Evolutionary conservation across 78 protist species (phyloP).

Genomic region (Diacronema lutheri): DNA sequence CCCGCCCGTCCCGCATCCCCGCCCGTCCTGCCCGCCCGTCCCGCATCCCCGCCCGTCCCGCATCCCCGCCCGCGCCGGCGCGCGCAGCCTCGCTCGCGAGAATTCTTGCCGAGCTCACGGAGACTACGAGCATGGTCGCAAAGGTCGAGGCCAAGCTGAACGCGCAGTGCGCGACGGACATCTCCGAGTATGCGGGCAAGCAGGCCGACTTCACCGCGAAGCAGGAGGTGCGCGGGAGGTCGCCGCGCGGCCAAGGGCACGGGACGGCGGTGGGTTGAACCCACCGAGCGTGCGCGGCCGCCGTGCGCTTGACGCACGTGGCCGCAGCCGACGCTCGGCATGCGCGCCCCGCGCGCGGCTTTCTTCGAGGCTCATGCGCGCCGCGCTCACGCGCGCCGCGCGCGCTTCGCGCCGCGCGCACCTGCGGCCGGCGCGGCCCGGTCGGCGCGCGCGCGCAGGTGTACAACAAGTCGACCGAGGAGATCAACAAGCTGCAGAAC

Average conservation of each 20-base stretch:
- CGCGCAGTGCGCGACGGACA: neutral
- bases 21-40: neutral
- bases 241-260: neutral
- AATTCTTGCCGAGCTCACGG: neutral
- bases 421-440: no score
- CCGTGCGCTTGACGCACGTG: no score
- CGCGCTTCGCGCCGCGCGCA: no score
- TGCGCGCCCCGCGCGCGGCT: no score
- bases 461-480: neutral
- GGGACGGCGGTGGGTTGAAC: neutral
- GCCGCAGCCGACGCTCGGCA: no score
- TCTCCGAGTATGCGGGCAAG: neutral
- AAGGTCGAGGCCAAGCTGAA: constrained; percentile 4
- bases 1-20: no score
- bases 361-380: no score
- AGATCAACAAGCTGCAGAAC: neutral
- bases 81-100: neutral
- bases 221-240: no score
- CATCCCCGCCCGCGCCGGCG: neutral
- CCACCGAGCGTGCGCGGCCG: no score
- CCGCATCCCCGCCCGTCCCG: no score
- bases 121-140: neutral
- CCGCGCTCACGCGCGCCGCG: no score
- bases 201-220: neutral
- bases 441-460: no score